A percentile compares a stretch with the other conserved stretches of the same genome.
These are phyloP conservation scores for Puccinia hordei DNA, from an alignment of 1,284 basidiomycete genomes.

Conservation along the genomic window DNA sequence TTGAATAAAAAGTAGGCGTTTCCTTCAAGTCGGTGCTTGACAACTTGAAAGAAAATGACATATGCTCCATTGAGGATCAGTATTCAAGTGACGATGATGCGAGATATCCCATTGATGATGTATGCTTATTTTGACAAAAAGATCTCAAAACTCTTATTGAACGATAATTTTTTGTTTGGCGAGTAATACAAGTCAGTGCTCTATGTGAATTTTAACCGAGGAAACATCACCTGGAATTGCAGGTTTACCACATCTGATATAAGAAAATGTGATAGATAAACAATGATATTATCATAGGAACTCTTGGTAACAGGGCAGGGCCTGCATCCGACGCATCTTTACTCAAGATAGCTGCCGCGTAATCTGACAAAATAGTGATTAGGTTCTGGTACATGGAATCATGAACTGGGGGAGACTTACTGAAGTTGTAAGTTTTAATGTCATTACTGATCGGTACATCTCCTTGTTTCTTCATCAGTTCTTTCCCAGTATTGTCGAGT, in stretches of 20 bases:
- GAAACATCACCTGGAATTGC: not conserved
- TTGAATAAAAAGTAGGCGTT: too few species aligned
- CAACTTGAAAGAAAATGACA: too few species aligned
- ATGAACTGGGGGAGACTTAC: slow-evolving; percentile 2
- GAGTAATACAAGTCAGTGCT: not conserved
- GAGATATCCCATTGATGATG: too few species aligned
- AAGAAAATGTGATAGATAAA: not conserved
- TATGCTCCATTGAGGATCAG: too few species aligned
- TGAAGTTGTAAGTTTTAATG: slow-evolving; percentile 49
- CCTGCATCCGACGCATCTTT: not conserved
- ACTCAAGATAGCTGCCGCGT: slow-evolving; percentile 3
- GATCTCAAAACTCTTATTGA: too few species aligned
- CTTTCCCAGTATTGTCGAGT: slow-evolving; percentile 31
- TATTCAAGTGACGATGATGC: too few species aligned
- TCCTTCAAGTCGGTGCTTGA: too few species aligned
- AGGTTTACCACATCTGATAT: not conserved
- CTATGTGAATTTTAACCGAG: not conserved
- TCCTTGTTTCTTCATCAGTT: slow-evolving; percentile 28
- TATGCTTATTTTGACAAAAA: too few species aligned
- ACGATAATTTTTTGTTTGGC: not conserved
- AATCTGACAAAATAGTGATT: slow-evolving; percentile 3
- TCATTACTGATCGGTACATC: slow-evolving; percentile 25
- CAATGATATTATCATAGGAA: not conserved
- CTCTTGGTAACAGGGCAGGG: slow-evolving; percentile 7
- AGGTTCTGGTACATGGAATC: not conserved